A percentile compares a stretch with the other conserved stretches of the same genome.
Evolutionary conservation across 2,329 filamentous ascomycete species (phyloP).

Genomic region (Ceratocystis lukuohia): DNA sequence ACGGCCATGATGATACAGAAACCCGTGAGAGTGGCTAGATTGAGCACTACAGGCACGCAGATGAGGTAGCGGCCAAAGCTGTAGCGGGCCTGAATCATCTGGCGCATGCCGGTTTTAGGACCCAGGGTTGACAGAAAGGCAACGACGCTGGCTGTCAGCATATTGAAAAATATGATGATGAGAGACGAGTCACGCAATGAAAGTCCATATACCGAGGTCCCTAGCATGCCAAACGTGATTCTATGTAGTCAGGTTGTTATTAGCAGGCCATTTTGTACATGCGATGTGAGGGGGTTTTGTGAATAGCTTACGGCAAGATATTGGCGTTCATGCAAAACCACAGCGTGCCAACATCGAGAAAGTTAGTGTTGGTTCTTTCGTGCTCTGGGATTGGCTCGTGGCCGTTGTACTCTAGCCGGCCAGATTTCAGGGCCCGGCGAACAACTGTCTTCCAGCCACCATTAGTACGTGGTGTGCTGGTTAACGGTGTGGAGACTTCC

Average conservation of each 20-base stretch:
- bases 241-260: conserved; percentile 24
- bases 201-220: conserved; percentile 39
- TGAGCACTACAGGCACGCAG: conserved; percentile 46
- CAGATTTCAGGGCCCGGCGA: background rate
- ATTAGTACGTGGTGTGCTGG: background rate
- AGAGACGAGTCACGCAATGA: conserved; percentile 42
- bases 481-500: background rate
- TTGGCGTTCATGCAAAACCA: conserved; percentile 39
- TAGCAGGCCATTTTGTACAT: too few relatives aligned
- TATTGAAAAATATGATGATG: conserved; percentile 49
- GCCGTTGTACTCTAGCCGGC: background rate
- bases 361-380: conserved; percentile 30
- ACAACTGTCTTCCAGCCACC: background rate
- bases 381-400: conserved; percentile 30
- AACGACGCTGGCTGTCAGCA: conserved; percentile 40
- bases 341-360: conserved; percentile 35
- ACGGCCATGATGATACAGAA: conserved; percentile 50
- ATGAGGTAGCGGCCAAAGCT: conserved; percentile 48
- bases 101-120: conserved; percentile 49
- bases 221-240: conserved; percentile 51
- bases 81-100: conserved; percentile 52
- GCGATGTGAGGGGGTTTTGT: background rate
- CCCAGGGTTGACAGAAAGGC: conserved; percentile 46
- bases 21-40: conserved; percentile 48
- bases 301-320: conserved; percentile 30